Base-by-base conservation (phyloP, 306 rosid genomes). In the Dalbergia cochinchinensis region DNA sequence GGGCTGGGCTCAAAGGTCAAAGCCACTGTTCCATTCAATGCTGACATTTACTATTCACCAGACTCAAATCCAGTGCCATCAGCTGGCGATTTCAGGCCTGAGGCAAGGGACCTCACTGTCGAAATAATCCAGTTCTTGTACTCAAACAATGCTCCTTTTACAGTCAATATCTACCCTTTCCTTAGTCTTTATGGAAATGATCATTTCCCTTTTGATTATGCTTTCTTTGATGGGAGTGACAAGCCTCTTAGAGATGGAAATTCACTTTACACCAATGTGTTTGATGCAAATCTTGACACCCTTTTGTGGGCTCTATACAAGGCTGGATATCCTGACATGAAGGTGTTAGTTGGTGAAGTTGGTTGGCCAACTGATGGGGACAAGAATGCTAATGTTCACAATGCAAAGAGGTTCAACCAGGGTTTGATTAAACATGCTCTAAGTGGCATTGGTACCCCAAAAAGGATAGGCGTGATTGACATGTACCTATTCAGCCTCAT, bases 311-410 rank as follows among this genome's bases (percentile, higher is more conserved):
- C 97, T 31, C 61, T 93, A 59, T 50, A 68, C n/a, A 90, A 79
- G 75, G 92, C 91, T 7, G 98, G 98, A 19, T 93, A 83, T 80
- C 94, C 92, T 16, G 92, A 91, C n/a, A 87, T 87, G 85, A 35
- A 80, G 42, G 66, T 93, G 74, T 41, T 90, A 13, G 86, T 93
- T 45, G 98, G 98, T 55, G 98, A 93, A 81, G 92, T 93, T 6
- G 98, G 98, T 42, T 93, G 98, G 98, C 97, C 98, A 18, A 91
- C 97, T 4, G 98, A 93, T 74, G 97, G 94, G 5, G 97, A 91
- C 73, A 85, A 80, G 50, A 65, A 88, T 64, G 97, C 94, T 18
- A 90, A 86, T 64, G 53, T 86, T 19, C 76, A 68, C 53, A 81
- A 87, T 44, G 98, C 98, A 11, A 87, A 85, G 61, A 89, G 88